These are phyloP conservation scores for Leccinum disarticulatum DNA, from an alignment of 768 basidiomycete species.

Conservation along the genomic window DNA sequence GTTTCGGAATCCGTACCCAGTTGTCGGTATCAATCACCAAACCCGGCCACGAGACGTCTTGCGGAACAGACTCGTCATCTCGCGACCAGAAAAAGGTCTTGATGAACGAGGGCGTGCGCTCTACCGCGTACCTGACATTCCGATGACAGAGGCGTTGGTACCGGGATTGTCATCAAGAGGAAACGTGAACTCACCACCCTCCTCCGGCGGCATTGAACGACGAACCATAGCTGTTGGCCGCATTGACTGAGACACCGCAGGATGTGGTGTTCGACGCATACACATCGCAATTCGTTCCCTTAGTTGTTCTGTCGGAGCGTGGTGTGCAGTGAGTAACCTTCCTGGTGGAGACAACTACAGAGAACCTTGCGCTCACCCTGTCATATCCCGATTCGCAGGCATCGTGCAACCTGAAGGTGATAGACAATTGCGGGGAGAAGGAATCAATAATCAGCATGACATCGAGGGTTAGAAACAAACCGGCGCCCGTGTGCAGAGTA, in stretches of 20 bases:
- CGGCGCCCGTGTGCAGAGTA: constrained; percentile 31
- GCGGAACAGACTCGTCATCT: too few relatives aligned
- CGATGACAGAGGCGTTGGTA: too few relatives aligned
- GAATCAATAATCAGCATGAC: background rate
- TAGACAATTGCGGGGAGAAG: background rate
- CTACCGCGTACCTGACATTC: too few relatives aligned
- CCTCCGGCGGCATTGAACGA: too few relatives aligned
- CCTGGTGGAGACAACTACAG: background rate
- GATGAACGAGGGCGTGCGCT: too few relatives aligned
- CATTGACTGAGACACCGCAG: constrained; percentile 32
- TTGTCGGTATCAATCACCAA: too few relatives aligned
- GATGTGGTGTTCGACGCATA: constrained; percentile 27
- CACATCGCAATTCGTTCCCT: constrained; percentile 32
- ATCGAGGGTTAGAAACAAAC: constrained; percentile 9
- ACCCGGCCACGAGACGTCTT: too few relatives aligned
- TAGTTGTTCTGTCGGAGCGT: constrained; percentile 15
- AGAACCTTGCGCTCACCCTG: constrained; percentile 24
- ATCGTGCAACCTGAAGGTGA: constrained; percentile 32
- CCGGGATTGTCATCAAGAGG: too few relatives aligned
- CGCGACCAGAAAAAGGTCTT: too few relatives aligned
- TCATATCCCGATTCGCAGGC: constrained; percentile 30
- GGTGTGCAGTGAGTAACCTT: background rate
- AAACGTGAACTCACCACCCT: too few relatives aligned
- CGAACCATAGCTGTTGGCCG: too few relatives aligned
- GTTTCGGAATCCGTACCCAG: too few relatives aligned